Evolutionary conservation across 768 basidiomycete genomes (phyloP), one percentile per base, ranked within the genome.

Genomic region (Phanerodontia chrysosporium): DNA sequence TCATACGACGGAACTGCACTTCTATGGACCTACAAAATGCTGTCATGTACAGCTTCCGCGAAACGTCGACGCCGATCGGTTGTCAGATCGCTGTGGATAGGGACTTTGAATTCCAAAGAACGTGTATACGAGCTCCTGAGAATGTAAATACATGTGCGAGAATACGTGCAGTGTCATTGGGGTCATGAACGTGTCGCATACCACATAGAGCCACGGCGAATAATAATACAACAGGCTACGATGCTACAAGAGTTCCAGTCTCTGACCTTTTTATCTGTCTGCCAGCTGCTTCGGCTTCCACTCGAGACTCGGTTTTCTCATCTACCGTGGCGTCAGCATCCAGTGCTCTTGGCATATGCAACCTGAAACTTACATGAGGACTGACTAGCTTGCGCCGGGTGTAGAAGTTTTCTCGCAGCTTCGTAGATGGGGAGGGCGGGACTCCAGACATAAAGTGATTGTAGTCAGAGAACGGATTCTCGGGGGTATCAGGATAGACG

Each of bases 331-430:
- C 55, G 29, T 46, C 44, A 46, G 28, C 51, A 53, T 32, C 24
- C 8, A 18, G 18, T 10, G 22, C 13, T n/a, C n/a, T n/a, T n/a
- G 16, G 7, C 25, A 51, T n/a, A 6, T 6, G 29, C n/a, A 9
- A 24, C 9, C 42, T 6, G 36, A 13, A 39, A 51, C 59, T 32
- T 21, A 62, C 61, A 51, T 62, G 49, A 21, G 51, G 7, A 28
- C 36, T 48, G 10, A 45, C 36, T 22, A 62, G 28, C 51, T 57
- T 62, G 29, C 57, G 49, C 27, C 61, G 44, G 46, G 61, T 62
- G 30, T 57, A 62, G 45, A 58, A 62, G 36, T 58, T 62, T 9
- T 62, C 57, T 35, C 44, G 5, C 36, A 42, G 28, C 35, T 27
- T 35, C 36, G 32, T 35, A 7, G 28, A 45, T 35, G 49, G 25